Conservation (phyloP, 257 asterid genomes). For the Haberlea rhodopensis region DNA sequence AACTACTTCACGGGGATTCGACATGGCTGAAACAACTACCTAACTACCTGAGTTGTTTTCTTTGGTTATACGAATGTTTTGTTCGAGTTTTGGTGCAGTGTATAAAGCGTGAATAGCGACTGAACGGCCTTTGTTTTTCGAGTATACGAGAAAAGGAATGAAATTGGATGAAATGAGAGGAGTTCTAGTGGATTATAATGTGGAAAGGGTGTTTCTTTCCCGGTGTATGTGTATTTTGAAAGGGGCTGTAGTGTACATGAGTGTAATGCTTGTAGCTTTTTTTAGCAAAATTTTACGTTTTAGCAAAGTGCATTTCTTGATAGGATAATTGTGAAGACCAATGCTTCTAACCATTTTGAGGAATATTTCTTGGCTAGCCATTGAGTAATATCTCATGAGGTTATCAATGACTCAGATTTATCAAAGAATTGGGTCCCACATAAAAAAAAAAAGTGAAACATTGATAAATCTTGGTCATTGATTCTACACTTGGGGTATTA, state of each 20-base stretch:
- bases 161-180: background rate
- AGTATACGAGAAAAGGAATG: background rate
- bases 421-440: too few species aligned
- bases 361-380: too few species aligned
- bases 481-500: too few species aligned
- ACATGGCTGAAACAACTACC: slow-evolving; percentile 38
- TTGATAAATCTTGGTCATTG: too few species aligned
- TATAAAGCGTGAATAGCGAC: background rate
- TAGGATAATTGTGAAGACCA: background rate
- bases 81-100: background rate
- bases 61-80: background rate
- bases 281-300: too few species aligned
- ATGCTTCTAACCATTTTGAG: too few species aligned
- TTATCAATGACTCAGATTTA: too few species aligned
- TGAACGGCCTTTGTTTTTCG: background rate
- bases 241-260: background rate
- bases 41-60: background rate
- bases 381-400: too few species aligned
- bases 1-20: slow-evolving; percentile 77
- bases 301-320: background rate
- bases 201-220: background rate
- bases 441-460: too few species aligned
- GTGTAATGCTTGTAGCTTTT: background rate
- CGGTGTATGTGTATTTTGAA: background rate
- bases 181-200: background rate